phyloP scores from a whole-genome alignment of 495 filamentous ascomycete species.

The Aspergillus asperescens region DNA sequence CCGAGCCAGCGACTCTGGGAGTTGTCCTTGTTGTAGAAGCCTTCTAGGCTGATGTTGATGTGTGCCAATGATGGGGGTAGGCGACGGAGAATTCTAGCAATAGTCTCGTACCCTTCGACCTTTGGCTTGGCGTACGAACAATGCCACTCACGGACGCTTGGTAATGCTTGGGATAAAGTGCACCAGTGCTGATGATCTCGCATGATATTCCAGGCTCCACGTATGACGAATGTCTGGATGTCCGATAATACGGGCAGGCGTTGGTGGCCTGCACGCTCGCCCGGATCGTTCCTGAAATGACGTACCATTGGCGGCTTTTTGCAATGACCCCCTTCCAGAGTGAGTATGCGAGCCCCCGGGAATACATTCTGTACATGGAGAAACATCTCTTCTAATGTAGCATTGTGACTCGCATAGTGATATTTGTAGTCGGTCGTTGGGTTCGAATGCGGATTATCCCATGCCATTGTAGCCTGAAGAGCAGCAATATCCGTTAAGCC shows the following conservation, averaged over 20 bases:
- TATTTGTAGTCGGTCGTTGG: conserved; percentile 39
- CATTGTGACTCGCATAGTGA: conserved; percentile 52
- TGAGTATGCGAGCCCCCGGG: conserved; percentile 56
- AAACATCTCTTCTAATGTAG: conserved; percentile 63
- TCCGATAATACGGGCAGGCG: conserved; percentile 38
- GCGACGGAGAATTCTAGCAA: conserved; percentile 51
- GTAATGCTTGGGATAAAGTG: conserved; percentile 53
- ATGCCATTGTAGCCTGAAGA: conserved; percentile 21
- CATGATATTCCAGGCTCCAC: conserved; percentile 72
- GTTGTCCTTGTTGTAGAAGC: conserved; percentile 56
- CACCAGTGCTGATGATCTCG: conserved; percentile 59
- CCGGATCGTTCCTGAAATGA: conserved; percentile 42
- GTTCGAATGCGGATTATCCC: conserved; percentile 34
- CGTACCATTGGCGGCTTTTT: conserved; percentile 62
- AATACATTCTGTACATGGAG: conserved; percentile 52
- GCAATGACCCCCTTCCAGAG: conserved; percentile 70
- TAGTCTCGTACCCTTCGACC: conserved; percentile 60
- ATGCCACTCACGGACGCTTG: conserved; percentile 64
- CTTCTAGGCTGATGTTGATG: conserved; percentile 62
- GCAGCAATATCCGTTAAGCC: conserved; percentile 41
- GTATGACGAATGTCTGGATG: conserved; percentile 60
- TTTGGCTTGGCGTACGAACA: conserved; percentile 65
- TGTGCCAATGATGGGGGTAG: conserved; percentile 51
- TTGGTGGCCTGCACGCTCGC: conserved; percentile 23
- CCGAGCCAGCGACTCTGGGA: conserved; percentile 24